Evolutionary conservation across 1,284 basidiomycete genomes (phyloP).

Genomic region (Bondarzewia mesenterica): DNA sequence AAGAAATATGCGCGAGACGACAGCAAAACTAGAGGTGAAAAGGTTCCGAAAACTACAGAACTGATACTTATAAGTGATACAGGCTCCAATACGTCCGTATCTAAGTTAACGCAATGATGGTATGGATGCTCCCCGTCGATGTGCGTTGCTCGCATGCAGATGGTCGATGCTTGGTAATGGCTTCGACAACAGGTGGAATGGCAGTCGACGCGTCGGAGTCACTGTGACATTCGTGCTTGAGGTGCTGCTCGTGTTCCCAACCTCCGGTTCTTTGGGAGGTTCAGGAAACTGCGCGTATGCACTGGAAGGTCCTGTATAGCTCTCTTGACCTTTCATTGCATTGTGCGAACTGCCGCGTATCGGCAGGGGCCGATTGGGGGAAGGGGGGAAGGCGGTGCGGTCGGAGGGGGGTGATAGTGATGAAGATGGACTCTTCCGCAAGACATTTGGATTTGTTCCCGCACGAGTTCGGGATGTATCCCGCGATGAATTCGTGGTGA

Average conservation of each 20-base stretch:
- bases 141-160: conserved; percentile 29
- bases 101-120: conserved; percentile 36
- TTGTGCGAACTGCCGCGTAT: conserved; percentile 16
- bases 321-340: conserved; percentile 22
- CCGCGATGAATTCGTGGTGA: conserved; percentile 26
- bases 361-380: conserved; percentile 14
- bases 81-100: background rate
- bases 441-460: conserved; percentile 49
- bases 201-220: conserved; percentile 49
- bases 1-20: background rate
- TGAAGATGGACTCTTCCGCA: conserved; percentile 22
- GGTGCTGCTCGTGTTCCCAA: conserved; percentile 6
- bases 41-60: conserved; percentile 6
- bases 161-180: conserved; percentile 37
- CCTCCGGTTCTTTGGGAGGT: conserved; percentile 34
- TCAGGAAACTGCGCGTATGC: conserved; percentile 67
- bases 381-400: conserved; percentile 12
- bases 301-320: conserved; percentile 52
- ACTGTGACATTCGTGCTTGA: conserved; percentile 23
- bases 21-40: background rate
- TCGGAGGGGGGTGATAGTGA: conserved; percentile 24
- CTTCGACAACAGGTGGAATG: conserved; percentile 59
- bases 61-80: conserved; percentile 1
- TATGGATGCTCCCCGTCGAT: conserved; percentile 56
- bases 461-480: conserved; percentile 50